phyloP scores from a whole-genome alignment of 78 protist genomes.

The Paulinella micropora region DNA sequence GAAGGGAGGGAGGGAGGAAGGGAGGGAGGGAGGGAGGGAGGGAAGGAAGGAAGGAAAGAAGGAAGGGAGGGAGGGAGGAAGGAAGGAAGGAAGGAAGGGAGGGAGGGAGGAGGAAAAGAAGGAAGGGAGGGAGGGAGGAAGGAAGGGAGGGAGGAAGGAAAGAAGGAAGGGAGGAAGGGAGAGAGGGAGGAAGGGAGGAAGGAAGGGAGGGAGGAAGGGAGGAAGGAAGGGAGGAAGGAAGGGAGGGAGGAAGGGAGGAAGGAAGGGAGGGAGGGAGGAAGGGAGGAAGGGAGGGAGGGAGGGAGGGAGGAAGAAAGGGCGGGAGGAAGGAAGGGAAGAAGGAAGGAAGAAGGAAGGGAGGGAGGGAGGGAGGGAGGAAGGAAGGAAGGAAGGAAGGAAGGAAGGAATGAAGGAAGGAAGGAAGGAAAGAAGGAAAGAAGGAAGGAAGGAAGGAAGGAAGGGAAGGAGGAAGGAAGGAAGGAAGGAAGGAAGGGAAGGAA shows the following conservation, averaged over 20 bases:
- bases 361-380: background rate
- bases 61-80: too few relatives aligned
- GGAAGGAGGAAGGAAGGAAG: too few relatives aligned
- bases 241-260: background rate
- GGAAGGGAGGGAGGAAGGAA: background rate
- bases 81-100: too few relatives aligned
- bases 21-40: conserved; percentile 6
- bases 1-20: conserved; percentile 1
- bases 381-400: too few relatives aligned
- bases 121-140: background rate
- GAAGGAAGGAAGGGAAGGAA: too few relatives aligned
- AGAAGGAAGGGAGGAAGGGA: background rate
- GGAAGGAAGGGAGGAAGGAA: background rate
- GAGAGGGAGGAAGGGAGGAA: background rate
- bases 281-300: background rate
- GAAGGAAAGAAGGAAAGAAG: too few relatives aligned
- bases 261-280: background rate
- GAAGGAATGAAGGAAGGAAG: too few relatives aligned
- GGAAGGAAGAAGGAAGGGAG: background rate
- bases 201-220: background rate
- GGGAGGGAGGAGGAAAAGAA: background rate
- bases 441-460: too few relatives aligned
- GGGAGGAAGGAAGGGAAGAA: too few relatives aligned
- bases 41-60: background rate
- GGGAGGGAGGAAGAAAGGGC: background rate